Evolutionary conservation across 805 yeast species (phyloP), one percentile per base, ranked within the genome.

Genomic region (Candida nanaspora): DNA sequence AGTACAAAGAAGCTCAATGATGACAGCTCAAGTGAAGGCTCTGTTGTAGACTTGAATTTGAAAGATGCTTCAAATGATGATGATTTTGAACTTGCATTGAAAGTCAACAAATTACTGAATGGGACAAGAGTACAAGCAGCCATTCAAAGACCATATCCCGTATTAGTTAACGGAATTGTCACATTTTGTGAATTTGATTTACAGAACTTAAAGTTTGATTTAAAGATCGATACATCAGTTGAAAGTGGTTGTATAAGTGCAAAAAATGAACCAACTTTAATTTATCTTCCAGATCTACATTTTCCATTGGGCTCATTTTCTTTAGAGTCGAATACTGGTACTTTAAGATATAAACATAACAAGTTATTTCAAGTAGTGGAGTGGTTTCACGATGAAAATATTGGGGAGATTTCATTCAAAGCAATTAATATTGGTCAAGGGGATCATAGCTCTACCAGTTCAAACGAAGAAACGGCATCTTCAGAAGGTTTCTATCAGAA

Each of bases 101-200:
- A 48, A 27, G 42, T 46, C 14, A 18, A 38, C 2, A 42, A 43
- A 22, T 37, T 51, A 29, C 39, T 49, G 20, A 47, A 47, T 19
- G 96, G 96, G 2, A 72, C 82, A 1, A 67, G 97, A 31, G 95
- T 93, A 0, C 69, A 75, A 1, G 75, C 73, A 38, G 87, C 96
- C 0, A 74, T 85, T 1, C 62, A 86, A 22, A 69, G 98, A 36
- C 97, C 98, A 2, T 82, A 71, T 47, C 81, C 88, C 1, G 57
- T 79, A 1, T 74, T 80, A 3, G 69, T 82, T 0, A 69, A 68
- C 27, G 98, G 98, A 2, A 50, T 51, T 1, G 70, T 83, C 13
- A 54, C 54, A 6, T 58, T 62, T 16, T 74, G 80, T 14, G 78
- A 70, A 38, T 88, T 88, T 57, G 80, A 84, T 44, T 49, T 84